These are phyloP conservation scores for Clavispora phyllophila DNA, from an alignment of 805 yeast species.

Conservation along the genomic window DNA sequence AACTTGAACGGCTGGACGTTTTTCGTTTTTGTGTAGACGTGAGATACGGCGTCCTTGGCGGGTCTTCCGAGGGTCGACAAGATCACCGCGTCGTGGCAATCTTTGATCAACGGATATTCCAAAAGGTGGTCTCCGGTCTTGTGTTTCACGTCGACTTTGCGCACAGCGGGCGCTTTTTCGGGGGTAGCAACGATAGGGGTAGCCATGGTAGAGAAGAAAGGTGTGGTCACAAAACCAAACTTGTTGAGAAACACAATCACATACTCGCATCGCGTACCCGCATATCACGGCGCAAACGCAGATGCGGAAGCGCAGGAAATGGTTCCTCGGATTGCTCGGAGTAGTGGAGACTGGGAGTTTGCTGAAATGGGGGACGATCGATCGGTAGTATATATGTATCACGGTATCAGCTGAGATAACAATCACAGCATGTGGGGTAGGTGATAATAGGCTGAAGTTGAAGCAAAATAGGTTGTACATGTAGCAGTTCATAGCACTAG, in stretches of 20 bases:
- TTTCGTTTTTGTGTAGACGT: neutral
- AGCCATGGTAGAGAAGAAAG: neutral
- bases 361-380: too few species aligned
- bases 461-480: too few species aligned
- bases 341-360: too few species aligned
- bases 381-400: too few species aligned
- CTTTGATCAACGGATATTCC: conserved; percentile 1
- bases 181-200: neutral
- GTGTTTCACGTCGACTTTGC: neutral
- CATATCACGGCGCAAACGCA: neutral
- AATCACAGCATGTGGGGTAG: too few species aligned
- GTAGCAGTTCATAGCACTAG: too few species aligned
- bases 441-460: too few species aligned
- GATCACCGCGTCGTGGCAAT: neutral
- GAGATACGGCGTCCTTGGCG: neutral
- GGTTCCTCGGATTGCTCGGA: too few species aligned
- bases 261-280: too few species aligned
- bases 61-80: neutral
- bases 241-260: too few species aligned
- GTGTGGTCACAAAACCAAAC: neutral
- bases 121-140: conserved; percentile 1
- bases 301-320: neutral
- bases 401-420: too few species aligned
- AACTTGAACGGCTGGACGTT: conserved; percentile 2
- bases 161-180: neutral